Evolutionary conservation across 371 early-diverging fungal genomes (phyloP).

Genomic region (Nematocida sp.): DNA sequence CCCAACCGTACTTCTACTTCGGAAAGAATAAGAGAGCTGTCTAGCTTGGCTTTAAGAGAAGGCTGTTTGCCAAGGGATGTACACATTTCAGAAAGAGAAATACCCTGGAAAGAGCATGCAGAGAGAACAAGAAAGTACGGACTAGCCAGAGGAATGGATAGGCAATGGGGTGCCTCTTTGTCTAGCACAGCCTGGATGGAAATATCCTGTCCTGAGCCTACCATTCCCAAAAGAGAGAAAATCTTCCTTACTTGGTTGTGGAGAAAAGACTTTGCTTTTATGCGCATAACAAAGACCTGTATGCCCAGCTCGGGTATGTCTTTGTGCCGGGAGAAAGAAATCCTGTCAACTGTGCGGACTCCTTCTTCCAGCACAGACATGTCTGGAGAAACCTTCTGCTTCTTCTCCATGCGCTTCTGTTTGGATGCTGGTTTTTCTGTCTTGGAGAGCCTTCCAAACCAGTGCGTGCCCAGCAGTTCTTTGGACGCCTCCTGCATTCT

Average conservation of each 20-base stretch:
- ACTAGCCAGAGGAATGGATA: slow-evolving; percentile 33
- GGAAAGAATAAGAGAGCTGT: background rate
- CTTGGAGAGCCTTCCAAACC: slow-evolving; percentile 85
- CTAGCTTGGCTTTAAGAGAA: background rate
- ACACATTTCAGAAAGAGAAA: background rate
- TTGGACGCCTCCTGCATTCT: slow-evolving; percentile 72
- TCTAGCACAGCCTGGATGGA: slow-evolving; percentile 22
- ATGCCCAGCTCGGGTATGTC: background rate
- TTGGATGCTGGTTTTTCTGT: slow-evolving; percentile 67
- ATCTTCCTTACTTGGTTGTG: slow-evolving; percentile 65
- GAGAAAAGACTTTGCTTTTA: slow-evolving; percentile 58
- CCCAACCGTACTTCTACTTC: no score
- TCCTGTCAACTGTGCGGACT: slow-evolving; percentile 36
- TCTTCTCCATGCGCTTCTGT: slow-evolving; percentile 45
- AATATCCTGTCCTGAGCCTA: slow-evolving; percentile 43
- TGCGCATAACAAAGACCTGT: slow-evolving; percentile 53
- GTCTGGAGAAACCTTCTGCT: slow-evolving; percentile 42
- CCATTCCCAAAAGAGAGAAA: slow-evolving; percentile 44
- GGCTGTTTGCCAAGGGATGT: background rate
- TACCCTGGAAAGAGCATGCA: slow-evolving; percentile 3
- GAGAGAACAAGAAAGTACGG: slow-evolving; percentile 55
- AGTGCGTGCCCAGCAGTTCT: slow-evolving; percentile 69
- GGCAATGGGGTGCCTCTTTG: slow-evolving; percentile 1
- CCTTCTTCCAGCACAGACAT: slow-evolving; percentile 24
- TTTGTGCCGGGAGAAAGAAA: slow-evolving; percentile 1